Base-by-base conservation (phyloP, 768 basidiomycete species). In the Clitopilus passeckerianus region DNA sequence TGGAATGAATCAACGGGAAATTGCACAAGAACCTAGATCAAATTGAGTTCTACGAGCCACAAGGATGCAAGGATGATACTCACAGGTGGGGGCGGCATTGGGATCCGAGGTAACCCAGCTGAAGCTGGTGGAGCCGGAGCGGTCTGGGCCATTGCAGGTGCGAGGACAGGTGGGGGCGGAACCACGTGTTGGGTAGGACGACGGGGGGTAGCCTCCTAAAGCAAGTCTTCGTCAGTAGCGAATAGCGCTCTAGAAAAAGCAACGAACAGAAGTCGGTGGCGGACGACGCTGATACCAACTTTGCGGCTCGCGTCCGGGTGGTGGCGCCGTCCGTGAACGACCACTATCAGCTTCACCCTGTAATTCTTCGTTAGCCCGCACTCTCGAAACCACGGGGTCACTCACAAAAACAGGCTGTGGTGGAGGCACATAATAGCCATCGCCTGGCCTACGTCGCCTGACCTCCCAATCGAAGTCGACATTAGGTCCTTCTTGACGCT, bases 1-100 rank as follows among this genome's bases (percentile, higher is more conserved):
- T 89, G 83, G 59, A 90, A 89, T 1, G 87, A 50, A 23, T 50
- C 62, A 2, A 78, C 74, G 1, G 87, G 87, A 3, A 89, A 59
- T 63, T 86, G 80, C 12, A 89, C 81, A 57, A 83, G 73, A 24
- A 85, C 81, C 87, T 89, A 61, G n/a, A 30, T 12, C 5, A 7
- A 15, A 37, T 22, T 57, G 56, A 62, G 9, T 53, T 57, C 30
- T 30, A 7, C 27, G 37, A 66, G 34, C 30, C 34, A 53, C 9
- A 37, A 57, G 6, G 41, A 27, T 34, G 8, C 4, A 46, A 56
- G 14, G 41, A 5, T 46, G 27, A 23, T 1, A 78, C 84, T 70
- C 62, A 86, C 86, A 43, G 84, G 85, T 50, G 79, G 79, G 27
- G 75, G 67, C 30, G 82, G 84, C 79, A 83, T 80, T 24, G 75